A percentile compares a stretch with the other conserved stretches of the same genome.
Conservation (phyloP, 495 filamentous ascomycete genomes). For the Penicillium pulvis region DNA sequence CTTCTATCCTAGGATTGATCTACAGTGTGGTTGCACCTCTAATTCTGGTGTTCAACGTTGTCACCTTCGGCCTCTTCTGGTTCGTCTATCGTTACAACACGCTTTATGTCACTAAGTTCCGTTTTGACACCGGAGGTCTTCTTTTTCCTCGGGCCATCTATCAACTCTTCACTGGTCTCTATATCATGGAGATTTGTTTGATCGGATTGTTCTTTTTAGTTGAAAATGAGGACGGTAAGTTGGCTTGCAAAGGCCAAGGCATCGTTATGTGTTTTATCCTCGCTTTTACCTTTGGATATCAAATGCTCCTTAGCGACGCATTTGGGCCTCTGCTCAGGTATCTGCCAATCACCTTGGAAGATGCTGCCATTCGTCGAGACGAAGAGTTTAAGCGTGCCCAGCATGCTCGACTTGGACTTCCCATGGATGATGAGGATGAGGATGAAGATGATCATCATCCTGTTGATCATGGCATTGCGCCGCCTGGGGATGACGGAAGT, state of each 20-base stretch:
- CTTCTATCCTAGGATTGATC: conserved; percentile 60
- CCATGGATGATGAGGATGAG: conserved; percentile 41
- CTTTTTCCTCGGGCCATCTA: conserved; percentile 94
- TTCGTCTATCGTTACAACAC: conserved; percentile 95
- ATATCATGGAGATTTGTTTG: conserved; percentile 90
- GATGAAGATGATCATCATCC: conserved; percentile 34
- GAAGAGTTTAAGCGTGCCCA: conserved; percentile 83
- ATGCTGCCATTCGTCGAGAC: conserved; percentile 87
- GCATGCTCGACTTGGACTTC: conserved; percentile 55
- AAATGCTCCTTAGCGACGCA: conserved; percentile 78
- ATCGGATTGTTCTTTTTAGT: conserved; percentile 92
- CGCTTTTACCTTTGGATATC: conserved; percentile 74
- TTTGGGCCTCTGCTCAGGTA: conserved; percentile 88
- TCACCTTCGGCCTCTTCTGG: conserved; percentile 95
- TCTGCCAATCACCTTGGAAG: conserved; percentile 92
- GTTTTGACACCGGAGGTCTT: conserved; percentile 88
- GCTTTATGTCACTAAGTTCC: conserved; percentile 91
- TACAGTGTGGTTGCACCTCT: conserved; percentile 90
- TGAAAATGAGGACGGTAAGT: conserved; percentile 56
- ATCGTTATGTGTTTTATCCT: conserved; percentile 84
- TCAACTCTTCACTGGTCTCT: conserved; percentile 92
- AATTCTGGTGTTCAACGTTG: conserved; percentile 89
- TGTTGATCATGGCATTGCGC: conserved; percentile 49
- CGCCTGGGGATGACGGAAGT: conserved; percentile 37
- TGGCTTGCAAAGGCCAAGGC: conserved; percentile 75